Evolutionary conservation across 2,329 filamentous ascomycete genomes (phyloP).

Genomic region (Monosporascus sp.): DNA sequence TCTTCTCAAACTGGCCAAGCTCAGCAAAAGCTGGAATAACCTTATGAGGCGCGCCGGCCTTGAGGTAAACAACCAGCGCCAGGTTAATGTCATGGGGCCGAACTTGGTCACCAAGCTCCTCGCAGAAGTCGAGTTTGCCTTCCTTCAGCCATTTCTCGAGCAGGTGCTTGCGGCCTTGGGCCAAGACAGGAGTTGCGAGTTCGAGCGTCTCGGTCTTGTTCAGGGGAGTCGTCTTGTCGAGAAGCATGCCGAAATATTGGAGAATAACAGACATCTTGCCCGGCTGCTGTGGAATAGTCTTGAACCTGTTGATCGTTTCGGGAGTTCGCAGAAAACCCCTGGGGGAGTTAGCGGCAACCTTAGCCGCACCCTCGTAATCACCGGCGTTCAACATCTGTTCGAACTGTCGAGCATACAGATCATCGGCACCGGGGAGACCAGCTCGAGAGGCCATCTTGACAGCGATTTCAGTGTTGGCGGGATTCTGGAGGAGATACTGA

Average conservation of each 20-base stretch:
- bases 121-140: constrained; percentile 91
- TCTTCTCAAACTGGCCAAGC: constrained; percentile 94
- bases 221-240: constrained; percentile 81
- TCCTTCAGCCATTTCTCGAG: constrained; percentile 98
- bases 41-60: constrained; percentile 87
- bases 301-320: constrained; percentile 95
- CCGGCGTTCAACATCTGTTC: constrained; percentile 77
- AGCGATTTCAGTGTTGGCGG: constrained; percentile 86
- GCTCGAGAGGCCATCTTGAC: constrained; percentile 95
- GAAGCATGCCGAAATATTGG: constrained; percentile 94
- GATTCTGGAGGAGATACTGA: constrained; percentile 92
- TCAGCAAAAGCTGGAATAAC: constrained; percentile 93
- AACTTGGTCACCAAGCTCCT: constrained; percentile 92
- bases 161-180: constrained; percentile 90
- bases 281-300: constrained; percentile 71
- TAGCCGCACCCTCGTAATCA: constrained; percentile 83
- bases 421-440: constrained; percentile 88
- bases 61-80: constrained; percentile 82
- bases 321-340: constrained; percentile 90
- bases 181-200: constrained; percentile 84
- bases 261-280: constrained; percentile 90
- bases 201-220: constrained; percentile 94
- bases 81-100: constrained; percentile 83
- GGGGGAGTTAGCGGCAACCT: constrained; percentile 93
- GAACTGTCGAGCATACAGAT: constrained; percentile 88